Percentiles rank a stretch among this genome's conserved stretches.
Conservation (phyloP, 495 filamentous ascomycete species). For the Xylaria cubensis region DNA sequence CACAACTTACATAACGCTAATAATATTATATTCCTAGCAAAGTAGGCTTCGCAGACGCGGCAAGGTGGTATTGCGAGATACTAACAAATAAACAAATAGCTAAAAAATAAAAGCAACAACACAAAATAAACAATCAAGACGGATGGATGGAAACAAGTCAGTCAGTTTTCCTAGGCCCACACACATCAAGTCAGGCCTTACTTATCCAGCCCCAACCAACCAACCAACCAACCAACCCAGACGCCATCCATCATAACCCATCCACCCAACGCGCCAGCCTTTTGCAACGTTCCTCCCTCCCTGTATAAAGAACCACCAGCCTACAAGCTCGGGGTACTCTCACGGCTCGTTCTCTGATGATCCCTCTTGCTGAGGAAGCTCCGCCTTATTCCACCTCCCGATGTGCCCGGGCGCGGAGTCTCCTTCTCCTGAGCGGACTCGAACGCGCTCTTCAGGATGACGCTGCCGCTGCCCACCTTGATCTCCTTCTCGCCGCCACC, state of each 20-base stretch:
- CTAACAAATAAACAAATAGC: background rate
- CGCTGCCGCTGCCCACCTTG: slow-evolving; percentile 68
- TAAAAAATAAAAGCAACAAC: background rate
- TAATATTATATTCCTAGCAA: background rate
- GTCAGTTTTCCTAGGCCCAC: background rate
- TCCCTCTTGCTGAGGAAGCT: slow-evolving; percentile 59
- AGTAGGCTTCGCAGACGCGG: background rate
- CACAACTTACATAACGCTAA: background rate
- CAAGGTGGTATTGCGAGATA: slow-evolving; percentile 8
- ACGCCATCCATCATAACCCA: slow-evolving; percentile 8
- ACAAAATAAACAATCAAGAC: background rate
- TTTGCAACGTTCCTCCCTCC: background rate
- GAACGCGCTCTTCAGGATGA: slow-evolving; percentile 72
- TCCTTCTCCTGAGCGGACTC: slow-evolving; percentile 44
- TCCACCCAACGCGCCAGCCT: background rate
- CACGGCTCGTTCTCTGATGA: slow-evolving; percentile 42
- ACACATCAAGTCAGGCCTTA: background rate
- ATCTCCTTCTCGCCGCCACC: slow-evolving; percentile 78
- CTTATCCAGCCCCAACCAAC: slow-evolving; percentile 2
- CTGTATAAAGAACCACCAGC: background rate
- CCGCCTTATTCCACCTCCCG: slow-evolving; percentile 53
- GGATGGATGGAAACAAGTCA: background rate
- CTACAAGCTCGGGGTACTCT: slow-evolving; percentile 41
- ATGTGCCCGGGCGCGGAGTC: slow-evolving; percentile 48
- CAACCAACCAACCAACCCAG: background rate